Evolutionary conservation across 1,284 basidiomycete species (phyloP).

Genomic region (Puccinia hordei): DNA sequence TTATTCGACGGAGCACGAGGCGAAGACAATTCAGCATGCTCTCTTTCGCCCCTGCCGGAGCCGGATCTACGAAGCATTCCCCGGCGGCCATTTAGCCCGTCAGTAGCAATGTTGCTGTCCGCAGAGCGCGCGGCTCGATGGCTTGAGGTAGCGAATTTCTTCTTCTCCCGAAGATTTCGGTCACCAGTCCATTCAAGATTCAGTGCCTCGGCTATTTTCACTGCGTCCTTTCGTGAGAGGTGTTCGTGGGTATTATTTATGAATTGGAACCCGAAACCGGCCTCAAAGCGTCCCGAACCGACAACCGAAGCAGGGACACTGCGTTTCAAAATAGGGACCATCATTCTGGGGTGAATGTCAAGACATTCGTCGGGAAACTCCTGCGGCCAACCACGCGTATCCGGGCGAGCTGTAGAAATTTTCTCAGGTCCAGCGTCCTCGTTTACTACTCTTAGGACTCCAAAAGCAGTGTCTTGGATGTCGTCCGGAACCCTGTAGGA

Average conservation of each 20-base stretch:
- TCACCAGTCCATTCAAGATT: neutral
- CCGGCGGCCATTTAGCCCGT: neutral
- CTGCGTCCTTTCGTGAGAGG: constrained; percentile 1
- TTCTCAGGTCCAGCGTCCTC: neutral
- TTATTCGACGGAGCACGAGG: neutral
- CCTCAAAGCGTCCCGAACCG: constrained; percentile 32
- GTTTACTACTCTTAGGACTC: constrained; percentile 25
- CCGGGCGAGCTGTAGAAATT: constrained; percentile 4
- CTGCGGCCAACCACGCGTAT: constrained; percentile 30
- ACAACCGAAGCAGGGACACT: constrained; percentile 35
- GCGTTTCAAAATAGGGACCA: constrained; percentile 31
- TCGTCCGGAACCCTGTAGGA: constrained; percentile 30
- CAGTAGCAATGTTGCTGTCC: neutral
- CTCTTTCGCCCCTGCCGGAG: neutral
- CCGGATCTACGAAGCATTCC: neutral
- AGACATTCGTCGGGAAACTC: constrained; percentile 26
- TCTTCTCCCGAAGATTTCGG: neutral
- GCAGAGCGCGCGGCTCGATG: neutral
- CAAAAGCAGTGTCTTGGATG: constrained; percentile 26
- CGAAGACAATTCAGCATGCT: neutral
- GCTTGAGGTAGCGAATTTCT: neutral
- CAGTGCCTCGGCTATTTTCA: neutral
- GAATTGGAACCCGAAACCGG: constrained; percentile 38
- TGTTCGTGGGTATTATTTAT: constrained; percentile 12
- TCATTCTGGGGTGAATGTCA: constrained; percentile 21